Percentiles rank a stretch among this genome's conserved stretches.
These are phyloP conservation scores for Talaromyces atroroseus DNA, from an alignment of 2,329 filamentous ascomycete species.

Conservation along the genomic window DNA sequence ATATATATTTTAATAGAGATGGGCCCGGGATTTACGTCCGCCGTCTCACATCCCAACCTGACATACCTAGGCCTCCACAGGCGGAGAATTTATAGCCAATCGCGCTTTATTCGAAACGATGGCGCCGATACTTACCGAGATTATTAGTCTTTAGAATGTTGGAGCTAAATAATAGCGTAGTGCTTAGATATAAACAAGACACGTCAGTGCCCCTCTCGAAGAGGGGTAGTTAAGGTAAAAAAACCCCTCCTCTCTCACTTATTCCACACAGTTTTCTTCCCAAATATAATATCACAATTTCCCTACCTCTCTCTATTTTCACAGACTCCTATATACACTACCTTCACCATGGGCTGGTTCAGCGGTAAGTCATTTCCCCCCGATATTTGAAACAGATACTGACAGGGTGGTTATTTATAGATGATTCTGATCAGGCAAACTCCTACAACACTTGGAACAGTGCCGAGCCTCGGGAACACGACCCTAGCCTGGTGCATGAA, in stretches of 20 bases:
- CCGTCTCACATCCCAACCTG: not conserved
- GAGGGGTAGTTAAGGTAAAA: not conserved
- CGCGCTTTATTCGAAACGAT: not conserved
- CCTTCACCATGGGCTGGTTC: slow-evolving; percentile 23
- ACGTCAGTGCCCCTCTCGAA: slow-evolving; percentile 1
- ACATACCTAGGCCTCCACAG: not conserved
- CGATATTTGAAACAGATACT: slow-evolving; percentile 26
- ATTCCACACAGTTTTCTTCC: not conserved
- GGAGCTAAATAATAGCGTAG: not conserved
- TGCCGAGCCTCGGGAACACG: slow-evolving; percentile 37
- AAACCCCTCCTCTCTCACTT: not conserved
- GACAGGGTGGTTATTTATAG: not conserved
- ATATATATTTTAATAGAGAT: too few relatives aligned
- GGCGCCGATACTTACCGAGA: not conserved
- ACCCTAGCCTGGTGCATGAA: slow-evolving; percentile 66
- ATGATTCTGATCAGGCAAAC: not conserved
- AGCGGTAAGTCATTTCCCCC: slow-evolving; percentile 27
- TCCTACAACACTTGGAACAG: slow-evolving; percentile 28
- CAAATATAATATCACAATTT: not conserved
- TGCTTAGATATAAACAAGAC: not conserved
- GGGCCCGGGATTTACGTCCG: too few relatives aligned
- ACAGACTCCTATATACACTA: slow-evolving; percentile 6
- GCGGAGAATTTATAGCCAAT: slow-evolving; percentile 2
- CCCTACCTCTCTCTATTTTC: not conserved
- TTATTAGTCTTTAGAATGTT: not conserved